These are phyloP conservation scores for Tulasnella sp. DNA, from an alignment of 768 basidiomycete genomes.

Conservation along the genomic window DNA sequence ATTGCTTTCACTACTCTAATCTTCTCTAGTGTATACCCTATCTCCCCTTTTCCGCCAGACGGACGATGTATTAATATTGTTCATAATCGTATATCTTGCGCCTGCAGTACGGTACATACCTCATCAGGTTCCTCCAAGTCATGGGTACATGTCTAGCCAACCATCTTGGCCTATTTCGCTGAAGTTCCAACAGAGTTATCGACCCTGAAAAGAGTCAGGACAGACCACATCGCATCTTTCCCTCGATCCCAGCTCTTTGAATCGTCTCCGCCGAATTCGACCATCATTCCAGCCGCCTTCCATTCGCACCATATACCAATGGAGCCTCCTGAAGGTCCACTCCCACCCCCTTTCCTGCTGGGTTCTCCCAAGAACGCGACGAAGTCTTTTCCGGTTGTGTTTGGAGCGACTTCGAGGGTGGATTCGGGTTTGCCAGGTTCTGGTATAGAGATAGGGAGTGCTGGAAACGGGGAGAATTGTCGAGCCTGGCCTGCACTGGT, in stretches of 20 bases:
- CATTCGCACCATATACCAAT: constrained; percentile 95
- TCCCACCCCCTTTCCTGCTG: constrained; percentile 81
- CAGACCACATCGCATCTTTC: constrained; percentile 71
- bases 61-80: background rate
- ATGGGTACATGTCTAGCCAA: background rate
- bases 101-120: no score
- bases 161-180: background rate
- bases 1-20: background rate
- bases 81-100: background rate
- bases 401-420: constrained; percentile 37
- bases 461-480: constrained; percentile 50
- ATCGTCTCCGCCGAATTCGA: constrained; percentile 74
- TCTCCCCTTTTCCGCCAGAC: background rate
- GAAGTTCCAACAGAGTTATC: background rate
- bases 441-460: constrained; percentile 39
- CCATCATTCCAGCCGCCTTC: constrained; percentile 72
- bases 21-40: background rate
- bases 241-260: constrained; percentile 80
- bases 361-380: constrained; percentile 75
- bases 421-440: background rate
- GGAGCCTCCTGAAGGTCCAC: constrained; percentile 72
- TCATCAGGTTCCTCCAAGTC: no score
- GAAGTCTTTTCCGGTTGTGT: constrained; percentile 69
- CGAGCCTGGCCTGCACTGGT: constrained; percentile 29
- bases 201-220: constrained; percentile 48